Conservation (phyloP, 2,329 filamentous ascomycete genomes). For the Camillea tinctor region DNA sequence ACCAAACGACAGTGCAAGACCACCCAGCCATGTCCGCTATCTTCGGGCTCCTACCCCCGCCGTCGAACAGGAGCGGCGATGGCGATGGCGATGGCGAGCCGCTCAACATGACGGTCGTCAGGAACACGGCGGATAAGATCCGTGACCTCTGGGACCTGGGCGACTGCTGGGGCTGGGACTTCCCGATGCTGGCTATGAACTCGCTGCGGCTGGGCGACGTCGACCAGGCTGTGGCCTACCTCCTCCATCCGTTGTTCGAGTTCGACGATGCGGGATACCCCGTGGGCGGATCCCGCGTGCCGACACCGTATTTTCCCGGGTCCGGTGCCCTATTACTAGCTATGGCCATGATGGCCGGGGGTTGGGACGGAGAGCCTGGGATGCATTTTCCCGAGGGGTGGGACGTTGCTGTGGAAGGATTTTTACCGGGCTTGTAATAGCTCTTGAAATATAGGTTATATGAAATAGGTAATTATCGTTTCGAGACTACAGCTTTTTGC, state of each 20-base stretch:
- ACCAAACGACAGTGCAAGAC: conserved; percentile 39
- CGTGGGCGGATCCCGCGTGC: conserved; percentile 49
- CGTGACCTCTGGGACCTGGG: conserved; percentile 38
- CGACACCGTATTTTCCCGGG: conserved; percentile 58
- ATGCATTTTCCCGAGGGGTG: conserved; percentile 47
- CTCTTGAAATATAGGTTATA: not conserved
- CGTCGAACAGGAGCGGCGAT: conserved; percentile 31
- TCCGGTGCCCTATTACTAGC: conserved; percentile 49
- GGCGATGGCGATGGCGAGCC: not conserved
- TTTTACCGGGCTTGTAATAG: conserved; percentile 36
- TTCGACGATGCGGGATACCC: conserved; percentile 59
- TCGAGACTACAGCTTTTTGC: too few species aligned
- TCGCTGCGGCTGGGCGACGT: conserved; percentile 39
- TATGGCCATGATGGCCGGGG: conserved; percentile 56
- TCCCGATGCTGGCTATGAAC: conserved; percentile 46
- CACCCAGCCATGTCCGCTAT: conserved; percentile 44
- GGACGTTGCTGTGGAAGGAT: conserved; percentile 49
- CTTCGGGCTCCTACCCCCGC: conserved; percentile 43
- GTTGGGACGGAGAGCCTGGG: conserved; percentile 51
- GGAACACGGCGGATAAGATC: conserved; percentile 40
- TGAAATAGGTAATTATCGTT: too few species aligned
- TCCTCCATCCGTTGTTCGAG: conserved; percentile 48
- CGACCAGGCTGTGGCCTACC: conserved; percentile 39
- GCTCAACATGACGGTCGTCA: conserved; percentile 36
- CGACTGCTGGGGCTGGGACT: conserved; percentile 45